A percentile compares a stretch with the other conserved stretches of the same genome.
Conservation (phyloP, 495 filamentous ascomycete genomes). For the Xylaria scruposa region DNA sequence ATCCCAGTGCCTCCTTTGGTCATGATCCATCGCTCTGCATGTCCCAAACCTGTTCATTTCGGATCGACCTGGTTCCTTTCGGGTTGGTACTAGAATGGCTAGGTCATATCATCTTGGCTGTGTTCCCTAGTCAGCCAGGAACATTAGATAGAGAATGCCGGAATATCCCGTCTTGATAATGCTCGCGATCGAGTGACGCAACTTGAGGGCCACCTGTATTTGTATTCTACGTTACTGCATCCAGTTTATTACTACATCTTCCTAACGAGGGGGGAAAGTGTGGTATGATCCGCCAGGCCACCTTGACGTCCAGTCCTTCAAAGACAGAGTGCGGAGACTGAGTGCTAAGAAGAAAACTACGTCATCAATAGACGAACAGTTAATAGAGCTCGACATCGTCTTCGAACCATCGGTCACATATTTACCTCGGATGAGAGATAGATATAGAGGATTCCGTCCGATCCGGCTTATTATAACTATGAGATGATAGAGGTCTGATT, state of each 20-base stretch:
- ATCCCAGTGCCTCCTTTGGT: conserved; percentile 1
- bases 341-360: neutral
- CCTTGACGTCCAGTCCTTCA: neutral
- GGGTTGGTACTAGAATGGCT: neutral
- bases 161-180: conserved; percentile 3
- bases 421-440: neutral
- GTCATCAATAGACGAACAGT: neutral
- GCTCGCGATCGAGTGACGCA: neutral
- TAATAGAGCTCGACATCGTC: neutral
- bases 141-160: neutral
- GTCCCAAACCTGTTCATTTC: conserved; percentile 36
- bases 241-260: neutral
- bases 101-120: neutral
- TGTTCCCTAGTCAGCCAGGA: neutral
- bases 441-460: neutral
- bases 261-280: neutral
- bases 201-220: neutral
- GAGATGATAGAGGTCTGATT: neutral
- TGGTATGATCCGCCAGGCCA: neutral
- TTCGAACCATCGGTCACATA: neutral
- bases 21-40: conserved; percentile 7
- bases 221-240: neutral
- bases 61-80: conserved; percentile 38
- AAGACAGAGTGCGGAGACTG: neutral
- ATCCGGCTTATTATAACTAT: neutral